phyloP scores from a whole-genome alignment of 164 flowering plant genomes.

The Tetrastigma voinierianum region DNA sequence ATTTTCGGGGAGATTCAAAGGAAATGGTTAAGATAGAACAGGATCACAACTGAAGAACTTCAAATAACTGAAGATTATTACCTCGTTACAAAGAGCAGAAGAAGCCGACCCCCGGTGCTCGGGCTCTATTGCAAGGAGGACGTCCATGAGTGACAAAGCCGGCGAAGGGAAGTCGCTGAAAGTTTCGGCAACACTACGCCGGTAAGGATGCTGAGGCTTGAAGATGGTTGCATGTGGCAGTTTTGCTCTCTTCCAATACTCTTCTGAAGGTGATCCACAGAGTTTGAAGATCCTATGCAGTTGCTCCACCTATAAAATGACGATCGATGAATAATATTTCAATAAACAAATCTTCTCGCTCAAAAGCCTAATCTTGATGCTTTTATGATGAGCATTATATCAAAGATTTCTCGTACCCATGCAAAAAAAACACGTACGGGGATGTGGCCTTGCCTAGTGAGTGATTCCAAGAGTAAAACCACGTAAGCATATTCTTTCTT shows the following conservation, averaged over 20 bases:
- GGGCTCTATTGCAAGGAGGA: conserved; percentile 82
- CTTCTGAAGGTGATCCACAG: conserved; percentile 92
- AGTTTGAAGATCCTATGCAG: conserved; percentile 92
- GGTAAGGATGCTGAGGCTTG: conserved; percentile 82
- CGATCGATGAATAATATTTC: background rate
- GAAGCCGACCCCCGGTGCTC: conserved; percentile 66
- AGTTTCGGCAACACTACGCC: conserved; percentile 62
- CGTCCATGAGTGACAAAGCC: conserved; percentile 64
- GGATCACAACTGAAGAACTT: background rate
- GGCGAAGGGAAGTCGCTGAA: conserved; percentile 76
- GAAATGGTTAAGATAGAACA: background rate
- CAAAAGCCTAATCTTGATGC: no score
- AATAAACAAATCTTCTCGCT: background rate
- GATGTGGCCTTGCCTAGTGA: no score
- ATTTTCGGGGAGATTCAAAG: no score
- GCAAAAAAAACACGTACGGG: no score
- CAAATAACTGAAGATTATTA: conserved; percentile 20
- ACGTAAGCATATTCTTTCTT: no score
- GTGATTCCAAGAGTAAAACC: no score
- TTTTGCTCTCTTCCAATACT: conserved; percentile 77
- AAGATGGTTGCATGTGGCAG: conserved; percentile 83
- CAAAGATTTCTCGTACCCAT: no score
- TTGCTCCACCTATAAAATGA: conserved; percentile 69
- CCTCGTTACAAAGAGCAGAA: conserved; percentile 76
- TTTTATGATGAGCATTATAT: no score